These are phyloP conservation scores for Lotmaria passim DNA, from an alignment of 208 protist species.

Conservation along the genomic window DNA sequence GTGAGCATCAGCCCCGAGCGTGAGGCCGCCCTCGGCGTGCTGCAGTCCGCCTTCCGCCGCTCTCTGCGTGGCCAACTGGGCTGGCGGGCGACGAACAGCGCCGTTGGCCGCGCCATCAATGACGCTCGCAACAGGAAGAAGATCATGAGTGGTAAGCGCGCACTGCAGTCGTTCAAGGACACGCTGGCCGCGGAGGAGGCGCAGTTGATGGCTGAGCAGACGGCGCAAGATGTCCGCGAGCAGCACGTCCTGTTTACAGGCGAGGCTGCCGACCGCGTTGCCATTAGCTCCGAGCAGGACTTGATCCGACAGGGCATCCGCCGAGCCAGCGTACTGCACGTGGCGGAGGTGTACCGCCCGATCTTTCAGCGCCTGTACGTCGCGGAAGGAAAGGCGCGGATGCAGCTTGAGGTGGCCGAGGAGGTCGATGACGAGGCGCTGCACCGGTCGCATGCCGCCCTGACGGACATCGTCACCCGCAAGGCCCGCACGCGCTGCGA, in stretches of 20 bases:
- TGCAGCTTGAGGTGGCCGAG: slow-evolving; percentile 38
- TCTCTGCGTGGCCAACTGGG: slow-evolving; percentile 51
- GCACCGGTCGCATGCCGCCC: neutral
- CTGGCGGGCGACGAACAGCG: slow-evolving; percentile 57
- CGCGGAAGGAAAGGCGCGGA: slow-evolving; percentile 8
- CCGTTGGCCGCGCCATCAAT: slow-evolving; percentile 58
- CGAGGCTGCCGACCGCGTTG: slow-evolving; percentile 44
- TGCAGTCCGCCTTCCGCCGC: slow-evolving; percentile 57
- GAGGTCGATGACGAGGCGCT: slow-evolving; percentile 23
- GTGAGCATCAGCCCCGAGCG: slow-evolving; percentile 18
- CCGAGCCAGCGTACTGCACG: slow-evolving; percentile 14
- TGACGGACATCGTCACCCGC: slow-evolving; percentile 6
- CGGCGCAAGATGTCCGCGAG: slow-evolving; percentile 29
- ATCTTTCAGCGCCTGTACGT: neutral
- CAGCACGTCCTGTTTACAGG: slow-evolving; percentile 25
- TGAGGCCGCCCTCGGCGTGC: slow-evolving; percentile 34
- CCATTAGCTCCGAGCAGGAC: slow-evolving; percentile 49
- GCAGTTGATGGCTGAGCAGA: slow-evolving; percentile 44
- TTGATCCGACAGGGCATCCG: slow-evolving; percentile 17
- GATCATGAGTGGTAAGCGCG: slow-evolving; percentile 37
- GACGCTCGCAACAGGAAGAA: slow-evolving; percentile 41
- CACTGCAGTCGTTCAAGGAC: slow-evolving; percentile 44
- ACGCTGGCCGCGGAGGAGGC: slow-evolving; percentile 40
- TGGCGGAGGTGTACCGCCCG: slow-evolving; percentile 17
- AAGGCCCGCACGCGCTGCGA: slow-evolving; percentile 18